Evolutionary conservation across 192 early-diverging fungal species (phyloP).

Genomic region (Backusella circina): DNA sequence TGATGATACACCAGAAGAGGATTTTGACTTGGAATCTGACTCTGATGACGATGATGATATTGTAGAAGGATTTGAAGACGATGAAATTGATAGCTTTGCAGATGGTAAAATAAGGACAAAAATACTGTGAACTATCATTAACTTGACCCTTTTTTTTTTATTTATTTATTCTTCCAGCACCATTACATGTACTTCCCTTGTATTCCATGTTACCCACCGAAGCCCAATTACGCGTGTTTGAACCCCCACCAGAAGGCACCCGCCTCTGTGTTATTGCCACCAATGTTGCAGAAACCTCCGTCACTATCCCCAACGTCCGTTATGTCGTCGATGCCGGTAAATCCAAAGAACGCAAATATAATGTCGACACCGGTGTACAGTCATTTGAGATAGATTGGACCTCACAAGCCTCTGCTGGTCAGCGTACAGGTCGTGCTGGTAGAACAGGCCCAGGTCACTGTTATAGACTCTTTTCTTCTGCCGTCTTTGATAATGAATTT

Average conservation of each 20-base stretch:
- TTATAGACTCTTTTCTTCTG: conserved; percentile 90
- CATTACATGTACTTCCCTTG: conserved; percentile 94
- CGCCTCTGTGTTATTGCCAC: conserved; percentile 94
- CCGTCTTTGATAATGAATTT: conserved; percentile 92
- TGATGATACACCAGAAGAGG: conserved; percentile 48
- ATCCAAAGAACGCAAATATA: conserved; percentile 86
- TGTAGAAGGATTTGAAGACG: conserved; percentile 51
- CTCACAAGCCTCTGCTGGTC: conserved; percentile 89
- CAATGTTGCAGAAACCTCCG: conserved; percentile 98
- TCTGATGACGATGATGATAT: conserved; percentile 54
- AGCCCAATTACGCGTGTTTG: conserved; percentile 91
- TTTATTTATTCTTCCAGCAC: conserved; percentile 27
- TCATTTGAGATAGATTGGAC: conserved; percentile 91
- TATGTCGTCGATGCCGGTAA: conserved; percentile 97
- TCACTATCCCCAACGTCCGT: conserved; percentile 93
- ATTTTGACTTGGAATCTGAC: conserved; percentile 33
- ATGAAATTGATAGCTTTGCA: conserved; percentile 62
- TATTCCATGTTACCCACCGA: conserved; percentile 92
- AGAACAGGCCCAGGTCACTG: conserved; percentile 96
- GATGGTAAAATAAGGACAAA: conserved; percentile 18
- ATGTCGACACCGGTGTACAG: conserved; percentile 83
- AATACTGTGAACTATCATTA: neutral
- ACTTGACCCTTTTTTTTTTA: neutral
- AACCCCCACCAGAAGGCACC: conserved; percentile 79
- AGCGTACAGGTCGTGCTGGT: conserved; percentile 93